Conservation (phyloP, 1,139 yeast species). For the Taphrina populina region DNA sequence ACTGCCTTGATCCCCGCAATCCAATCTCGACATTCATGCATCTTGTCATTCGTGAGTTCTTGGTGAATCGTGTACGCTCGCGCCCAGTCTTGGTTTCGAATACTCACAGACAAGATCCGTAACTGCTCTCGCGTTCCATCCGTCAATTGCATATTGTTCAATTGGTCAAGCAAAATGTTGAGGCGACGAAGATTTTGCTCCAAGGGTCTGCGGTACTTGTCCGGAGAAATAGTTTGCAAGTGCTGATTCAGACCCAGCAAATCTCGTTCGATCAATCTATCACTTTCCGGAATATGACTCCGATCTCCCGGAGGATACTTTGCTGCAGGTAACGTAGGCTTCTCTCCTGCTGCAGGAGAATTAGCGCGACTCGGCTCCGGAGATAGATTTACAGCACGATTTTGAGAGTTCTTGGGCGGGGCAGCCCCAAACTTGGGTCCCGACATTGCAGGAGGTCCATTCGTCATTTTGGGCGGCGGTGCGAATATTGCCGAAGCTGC, state of each 20-base stretch:
- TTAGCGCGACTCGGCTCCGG: slow-evolving; percentile 37
- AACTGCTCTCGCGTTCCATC: slow-evolving; percentile 55
- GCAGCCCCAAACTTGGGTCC: slow-evolving; percentile 37
- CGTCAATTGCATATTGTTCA: slow-evolving; percentile 66
- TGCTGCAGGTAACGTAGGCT: slow-evolving; percentile 42
- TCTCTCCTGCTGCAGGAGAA: slow-evolving; percentile 38
- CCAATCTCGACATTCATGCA: slow-evolving; percentile 87
- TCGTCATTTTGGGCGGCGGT: slow-evolving; percentile 37
- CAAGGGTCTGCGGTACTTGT: slow-evolving; percentile 68
- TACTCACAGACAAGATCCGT: slow-evolving; percentile 50
- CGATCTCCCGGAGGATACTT: slow-evolving; percentile 70
- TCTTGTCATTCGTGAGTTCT: slow-evolving; percentile 63
- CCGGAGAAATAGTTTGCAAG: slow-evolving; percentile 71
- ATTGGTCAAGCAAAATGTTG: slow-evolving; percentile 70
- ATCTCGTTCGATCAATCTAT: slow-evolving; percentile 57
- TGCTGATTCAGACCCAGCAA: slow-evolving; percentile 58
- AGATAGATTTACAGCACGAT: slow-evolving; percentile 45
- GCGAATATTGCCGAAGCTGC: slow-evolving; percentile 33
- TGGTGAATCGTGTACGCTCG: slow-evolving; percentile 56
- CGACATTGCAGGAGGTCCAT: slow-evolving; percentile 37
- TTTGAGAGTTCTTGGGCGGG: slow-evolving; percentile 41
- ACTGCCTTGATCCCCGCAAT: slow-evolving; percentile 86
- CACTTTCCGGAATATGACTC: slow-evolving; percentile 59
- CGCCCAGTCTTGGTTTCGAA: slow-evolving; percentile 57
- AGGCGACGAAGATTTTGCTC: slow-evolving; percentile 81